Evolutionary conservation across 2,329 filamentous ascomycete genomes (phyloP).

Genomic region (Fusarium sp.): DNA sequence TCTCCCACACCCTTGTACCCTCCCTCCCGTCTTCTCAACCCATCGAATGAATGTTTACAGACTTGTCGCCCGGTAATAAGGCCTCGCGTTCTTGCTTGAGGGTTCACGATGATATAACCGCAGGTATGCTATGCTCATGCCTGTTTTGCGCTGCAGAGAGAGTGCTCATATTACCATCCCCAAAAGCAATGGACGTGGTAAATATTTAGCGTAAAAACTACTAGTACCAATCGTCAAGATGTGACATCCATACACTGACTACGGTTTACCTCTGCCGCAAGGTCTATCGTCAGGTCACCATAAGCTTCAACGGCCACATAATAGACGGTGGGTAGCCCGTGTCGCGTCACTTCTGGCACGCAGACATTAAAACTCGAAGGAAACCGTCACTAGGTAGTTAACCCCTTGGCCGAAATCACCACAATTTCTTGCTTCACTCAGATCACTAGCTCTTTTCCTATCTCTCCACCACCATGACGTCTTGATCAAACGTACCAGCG

Average conservation of each 20-base stretch:
- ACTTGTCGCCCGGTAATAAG: conserved; percentile 21
- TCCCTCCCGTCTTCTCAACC: conserved; percentile 41
- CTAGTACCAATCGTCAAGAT: conserved; percentile 4
- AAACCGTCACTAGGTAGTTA: background rate
- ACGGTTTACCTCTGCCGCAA: conserved; percentile 21
- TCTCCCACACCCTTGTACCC: conserved; percentile 42
- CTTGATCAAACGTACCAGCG: conserved; percentile 18
- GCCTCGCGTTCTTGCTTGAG: conserved; percentile 21
- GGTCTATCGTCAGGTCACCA: conserved; percentile 27
- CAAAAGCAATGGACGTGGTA: background rate
- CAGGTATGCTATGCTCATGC: conserved; percentile 4
- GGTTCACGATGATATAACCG: conserved; percentile 1
- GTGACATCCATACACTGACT: conserved; percentile 9
- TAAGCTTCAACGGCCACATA: conserved; percentile 24
- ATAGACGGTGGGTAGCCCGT: conserved; percentile 28
- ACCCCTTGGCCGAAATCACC: background rate
- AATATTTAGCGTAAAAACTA: conserved; percentile 7
- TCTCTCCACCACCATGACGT: conserved; percentile 7
- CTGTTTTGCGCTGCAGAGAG: background rate
- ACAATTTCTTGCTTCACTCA: background rate
- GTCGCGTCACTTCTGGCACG: conserved; percentile 4
- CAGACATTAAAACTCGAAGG: background rate
- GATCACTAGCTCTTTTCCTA: conserved; percentile 1
- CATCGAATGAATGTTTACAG: conserved; percentile 16
- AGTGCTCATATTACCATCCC: background rate